Evolutionary conservation across 2,329 filamentous ascomycete species (phyloP).

Genomic region (Epichloe glyceriae): DNA sequence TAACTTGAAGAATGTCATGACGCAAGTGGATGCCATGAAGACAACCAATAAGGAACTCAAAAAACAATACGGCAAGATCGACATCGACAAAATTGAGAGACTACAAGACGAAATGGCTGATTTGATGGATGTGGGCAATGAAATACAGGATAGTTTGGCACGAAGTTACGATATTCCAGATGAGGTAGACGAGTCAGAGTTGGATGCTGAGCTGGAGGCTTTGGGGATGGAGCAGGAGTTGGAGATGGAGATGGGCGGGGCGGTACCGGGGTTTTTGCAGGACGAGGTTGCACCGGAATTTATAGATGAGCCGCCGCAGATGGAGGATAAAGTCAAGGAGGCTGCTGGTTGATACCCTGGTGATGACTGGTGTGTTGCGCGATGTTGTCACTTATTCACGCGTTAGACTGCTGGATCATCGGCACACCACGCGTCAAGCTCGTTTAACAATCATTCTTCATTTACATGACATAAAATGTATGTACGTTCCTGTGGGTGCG

Average conservation of each 20-base stretch:
- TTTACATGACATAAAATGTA: not conserved
- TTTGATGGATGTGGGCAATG: constrained; percentile 91
- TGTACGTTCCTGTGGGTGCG: not conserved
- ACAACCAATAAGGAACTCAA: constrained; percentile 85
- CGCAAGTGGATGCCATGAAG: constrained; percentile 94
- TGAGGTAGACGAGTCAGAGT: constrained; percentile 89
- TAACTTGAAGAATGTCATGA: constrained; percentile 97
- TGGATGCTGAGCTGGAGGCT: constrained; percentile 93
- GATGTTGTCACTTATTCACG: not conserved
- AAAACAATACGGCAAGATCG: constrained; percentile 92
- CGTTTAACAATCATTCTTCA: not conserved
- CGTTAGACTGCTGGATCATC: not conserved
- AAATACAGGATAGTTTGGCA: constrained; percentile 91
- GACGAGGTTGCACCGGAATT: constrained; percentile 81
- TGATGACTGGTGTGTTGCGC: not conserved
- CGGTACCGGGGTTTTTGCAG: constrained; percentile 74
- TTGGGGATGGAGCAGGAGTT: constrained; percentile 88
- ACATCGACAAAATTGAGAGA: constrained; percentile 93
- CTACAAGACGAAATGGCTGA: constrained; percentile 99
- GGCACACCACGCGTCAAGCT: not conserved
- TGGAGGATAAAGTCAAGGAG: constrained; percentile 67
- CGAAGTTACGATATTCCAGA: constrained; percentile 90
- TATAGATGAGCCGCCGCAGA: constrained; percentile 77
- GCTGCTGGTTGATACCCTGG: constrained; percentile 39
- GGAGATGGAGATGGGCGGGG: constrained; percentile 52